Conservation (phyloP, 192 early-diverging fungal genomes). For the Pilaira anomala region DNA sequence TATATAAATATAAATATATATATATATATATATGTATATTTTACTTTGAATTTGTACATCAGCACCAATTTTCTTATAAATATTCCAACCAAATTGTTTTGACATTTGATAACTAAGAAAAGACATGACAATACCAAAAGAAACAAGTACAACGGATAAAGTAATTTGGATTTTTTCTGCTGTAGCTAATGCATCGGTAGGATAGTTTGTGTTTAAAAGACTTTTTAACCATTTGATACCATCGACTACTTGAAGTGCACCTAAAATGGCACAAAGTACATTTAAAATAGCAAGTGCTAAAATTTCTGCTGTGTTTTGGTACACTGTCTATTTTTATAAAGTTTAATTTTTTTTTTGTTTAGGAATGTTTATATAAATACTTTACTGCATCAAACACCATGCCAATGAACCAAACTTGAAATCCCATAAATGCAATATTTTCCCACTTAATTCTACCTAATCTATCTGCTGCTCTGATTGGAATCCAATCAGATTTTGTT, state of each 20-base stretch:
- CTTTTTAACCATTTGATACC: conserved; percentile 32
- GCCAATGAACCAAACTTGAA: conserved; percentile 38
- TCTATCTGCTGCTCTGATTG: conserved; percentile 24
- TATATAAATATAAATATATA: too few relatives aligned
- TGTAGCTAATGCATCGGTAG: conserved; percentile 17
- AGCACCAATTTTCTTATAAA: conserved; percentile 64
- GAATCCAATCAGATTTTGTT: conserved; percentile 9
- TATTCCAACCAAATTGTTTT: conserved; percentile 50
- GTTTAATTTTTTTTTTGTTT: not conserved
- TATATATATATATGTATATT: not conserved
- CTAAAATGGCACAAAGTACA: conserved; percentile 35
- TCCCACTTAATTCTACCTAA: conserved; percentile 41
- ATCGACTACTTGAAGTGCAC: conserved; percentile 35
- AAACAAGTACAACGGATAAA: conserved; percentile 27
- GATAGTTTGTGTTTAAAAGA: conserved; percentile 3
- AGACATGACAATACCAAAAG: conserved; percentile 26
- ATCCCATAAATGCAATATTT: conserved; percentile 39
- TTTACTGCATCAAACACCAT: conserved; percentile 42
- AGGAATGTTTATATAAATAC: not conserved
- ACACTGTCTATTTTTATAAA: conserved; percentile 27
- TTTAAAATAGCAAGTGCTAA: conserved; percentile 36
- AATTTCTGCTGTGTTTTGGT: conserved; percentile 41
- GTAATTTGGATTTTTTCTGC: conserved; percentile 37
- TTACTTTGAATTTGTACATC: conserved; percentile 60
- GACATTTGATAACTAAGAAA: conserved; percentile 35